Base-by-base conservation (phyloP, 305 asterid species). In the Fraxinus greggii region DNA sequence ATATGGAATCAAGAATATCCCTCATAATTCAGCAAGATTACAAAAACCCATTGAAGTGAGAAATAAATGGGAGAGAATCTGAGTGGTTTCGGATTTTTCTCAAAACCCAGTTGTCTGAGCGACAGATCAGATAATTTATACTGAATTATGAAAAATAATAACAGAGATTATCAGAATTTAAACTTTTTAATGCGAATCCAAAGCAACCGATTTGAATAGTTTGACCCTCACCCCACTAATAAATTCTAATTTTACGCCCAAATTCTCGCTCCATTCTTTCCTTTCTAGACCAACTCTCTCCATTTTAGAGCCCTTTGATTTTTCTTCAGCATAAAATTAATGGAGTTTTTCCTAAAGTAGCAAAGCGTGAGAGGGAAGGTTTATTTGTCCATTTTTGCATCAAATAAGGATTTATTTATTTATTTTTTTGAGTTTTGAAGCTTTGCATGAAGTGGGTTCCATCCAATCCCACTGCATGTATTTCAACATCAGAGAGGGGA, bases 201-300 rank as follows among this genome's bases (percentile, higher is more conserved):
- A 75, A 83, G 83, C 83, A 86, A 78, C 82, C 91, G 81, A 83
- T 63, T 81, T 69, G 83, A 79, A 83, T 61, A 89, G 63, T 72
- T 78, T 84, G 75, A 81, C 84, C 7, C 70, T 79, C 86, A 40
- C 7, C 70, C 78, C 86, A 40, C 73, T 26, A 56, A 8, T 78
- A 84, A 61, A 61, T 76, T 86, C 91, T 84, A 84, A 84, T 82
- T 85, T 78, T 31, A 83, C 83, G 90, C 90, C 90, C 83, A 88
- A 87, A 89, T 89, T 83, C 86, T 89, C 90, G 89, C 86, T 88
- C 87, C 87, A 86, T 86, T 80, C 92, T 78, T 82, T 81, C 86
- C 84, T 73, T 85, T 77, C 81, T 80, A 77, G 84, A 89, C 90
- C 87, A 87, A 75, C 87, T 81, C 89, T 77, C 83, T 36, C 75